phyloP scores from a whole-genome alignment of 75 land plant species.

The Sequoiadendron giganteum region DNA sequence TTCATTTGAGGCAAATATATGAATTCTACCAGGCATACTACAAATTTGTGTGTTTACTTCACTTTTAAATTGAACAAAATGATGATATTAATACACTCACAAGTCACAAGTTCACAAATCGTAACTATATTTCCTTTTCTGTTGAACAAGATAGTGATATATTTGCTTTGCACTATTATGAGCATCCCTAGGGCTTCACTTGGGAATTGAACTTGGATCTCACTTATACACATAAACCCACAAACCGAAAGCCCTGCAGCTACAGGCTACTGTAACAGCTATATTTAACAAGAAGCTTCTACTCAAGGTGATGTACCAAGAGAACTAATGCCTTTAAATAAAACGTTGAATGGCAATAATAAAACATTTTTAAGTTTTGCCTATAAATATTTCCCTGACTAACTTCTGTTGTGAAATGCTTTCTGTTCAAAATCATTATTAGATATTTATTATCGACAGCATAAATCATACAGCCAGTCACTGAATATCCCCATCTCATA shows the following conservation, averaged over 20 bases:
- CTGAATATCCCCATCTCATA: not conserved
- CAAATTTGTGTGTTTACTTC: not conserved
- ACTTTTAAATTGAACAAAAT: not conserved
- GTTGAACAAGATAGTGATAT: not conserved
- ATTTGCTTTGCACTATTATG: not conserved
- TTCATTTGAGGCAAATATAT: not conserved
- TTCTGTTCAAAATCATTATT: not conserved
- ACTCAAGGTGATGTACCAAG: not conserved
- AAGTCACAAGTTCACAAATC: not conserved
- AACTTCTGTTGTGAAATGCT: not conserved
- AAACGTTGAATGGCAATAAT: not conserved
- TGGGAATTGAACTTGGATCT: not conserved
- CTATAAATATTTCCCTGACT: not conserved
- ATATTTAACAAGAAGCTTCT: not conserved
- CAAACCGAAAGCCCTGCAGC: not conserved
- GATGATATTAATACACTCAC: too few relatives aligned
- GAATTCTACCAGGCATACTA: not conserved
- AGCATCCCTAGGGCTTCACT: not conserved
- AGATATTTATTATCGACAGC: not conserved
- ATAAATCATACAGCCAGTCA: not conserved
- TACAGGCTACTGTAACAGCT: not conserved
- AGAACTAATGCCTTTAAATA: not conserved
- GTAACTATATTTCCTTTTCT: not conserved
- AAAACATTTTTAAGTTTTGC: not conserved
- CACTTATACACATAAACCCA: not conserved